Base-by-base conservation (phyloP, 2,329 filamentous ascomycete genomes). In the Cercospora sp. region DNA sequence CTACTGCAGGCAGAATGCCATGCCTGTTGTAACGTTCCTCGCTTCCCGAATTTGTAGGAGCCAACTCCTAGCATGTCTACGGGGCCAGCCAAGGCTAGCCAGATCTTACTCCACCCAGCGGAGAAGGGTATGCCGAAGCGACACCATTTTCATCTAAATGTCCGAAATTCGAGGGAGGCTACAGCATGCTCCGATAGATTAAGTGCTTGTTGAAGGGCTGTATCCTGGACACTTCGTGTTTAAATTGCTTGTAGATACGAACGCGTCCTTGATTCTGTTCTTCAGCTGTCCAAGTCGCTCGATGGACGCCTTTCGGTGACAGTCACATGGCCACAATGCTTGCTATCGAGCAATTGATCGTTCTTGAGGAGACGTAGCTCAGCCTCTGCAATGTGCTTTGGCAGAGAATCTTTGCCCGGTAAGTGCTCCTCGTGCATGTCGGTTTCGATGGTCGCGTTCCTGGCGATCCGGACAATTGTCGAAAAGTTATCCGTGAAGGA, bases 401-500 rank as follows among this genome's bases (percentile, higher is more conserved):
- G 68, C 10, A 70, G 18, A 2, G 66, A 55, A 51, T 68, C 68
- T 26, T 60, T 70, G 12, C 68, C 68, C 3, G 68, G 66, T 7
- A 63, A 42, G 6, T 33, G 7, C 12, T 51, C 18, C 48, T 70
- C 68, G 5, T n/a, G 8, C 64, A 64, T 48, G 12, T 68, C 64
- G 1, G 26, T 58, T 9, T 68, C 66, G 16, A 68, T 66, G 1
- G 26, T 45, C 7, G 57, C 66, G 12, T 71, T 69, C 58, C 61
- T 40, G 6, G 36, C 64, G 8, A 67, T 45, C 23, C 71, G 53
- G 3, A 71, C 51, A 6, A 71, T 65, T 1, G 71, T 73, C 10
- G 72, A 73, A 65, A 73, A 73, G 6, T 71, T 67, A 13, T 66
- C 69, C 2, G 68, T 72, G 65, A 71, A 73, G 1, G 69, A 69